Evolutionary conservation across 805 yeast genomes (phyloP).

Genomic region (Candida railenensis): DNA sequence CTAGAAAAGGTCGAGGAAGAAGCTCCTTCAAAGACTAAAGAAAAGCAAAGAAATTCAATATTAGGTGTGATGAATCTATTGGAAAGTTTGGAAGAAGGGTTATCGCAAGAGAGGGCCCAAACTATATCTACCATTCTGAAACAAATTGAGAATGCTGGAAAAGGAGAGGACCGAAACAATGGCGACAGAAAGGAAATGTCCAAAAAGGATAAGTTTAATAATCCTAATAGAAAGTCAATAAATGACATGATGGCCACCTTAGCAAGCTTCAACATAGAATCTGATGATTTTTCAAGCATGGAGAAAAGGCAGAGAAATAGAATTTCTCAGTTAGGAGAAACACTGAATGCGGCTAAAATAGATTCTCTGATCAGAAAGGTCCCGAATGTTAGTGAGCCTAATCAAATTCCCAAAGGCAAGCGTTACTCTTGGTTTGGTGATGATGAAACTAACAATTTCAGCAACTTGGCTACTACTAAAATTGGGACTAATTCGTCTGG

Average conservation of each 20-base stretch:
- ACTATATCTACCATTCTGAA: background rate
- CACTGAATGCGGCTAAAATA: background rate
- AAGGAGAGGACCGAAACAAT: background rate
- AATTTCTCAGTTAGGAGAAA: background rate
- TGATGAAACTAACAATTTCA: conserved; percentile 22
- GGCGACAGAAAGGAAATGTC: conserved; percentile 6
- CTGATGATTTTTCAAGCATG: background rate
- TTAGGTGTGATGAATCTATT: conserved; percentile 29
- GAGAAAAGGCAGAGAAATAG: conserved; percentile 8
- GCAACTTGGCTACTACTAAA: conserved; percentile 1
- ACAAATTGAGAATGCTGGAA: conserved; percentile 2
- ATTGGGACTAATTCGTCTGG: background rate
- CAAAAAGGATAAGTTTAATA: background rate
- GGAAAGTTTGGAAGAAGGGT: conserved; percentile 15
- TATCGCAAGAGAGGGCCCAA: conserved; percentile 12
- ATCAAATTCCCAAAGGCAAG: conserved; percentile 5
- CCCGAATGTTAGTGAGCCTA: background rate
- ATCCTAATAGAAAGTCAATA: conserved; percentile 24
- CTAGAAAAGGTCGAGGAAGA: conserved; percentile 7
- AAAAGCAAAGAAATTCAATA: conserved; percentile 20
- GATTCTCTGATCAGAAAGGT: background rate
- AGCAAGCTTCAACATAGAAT: conserved; percentile 15
- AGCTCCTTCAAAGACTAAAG: conserved; percentile 2
- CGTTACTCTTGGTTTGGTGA: conserved; percentile 32
- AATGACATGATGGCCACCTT: conserved; percentile 32